These are phyloP conservation scores for Botrytis byssoidea DNA, from an alignment of 2,329 filamentous ascomycete species.

Conservation along the genomic window DNA sequence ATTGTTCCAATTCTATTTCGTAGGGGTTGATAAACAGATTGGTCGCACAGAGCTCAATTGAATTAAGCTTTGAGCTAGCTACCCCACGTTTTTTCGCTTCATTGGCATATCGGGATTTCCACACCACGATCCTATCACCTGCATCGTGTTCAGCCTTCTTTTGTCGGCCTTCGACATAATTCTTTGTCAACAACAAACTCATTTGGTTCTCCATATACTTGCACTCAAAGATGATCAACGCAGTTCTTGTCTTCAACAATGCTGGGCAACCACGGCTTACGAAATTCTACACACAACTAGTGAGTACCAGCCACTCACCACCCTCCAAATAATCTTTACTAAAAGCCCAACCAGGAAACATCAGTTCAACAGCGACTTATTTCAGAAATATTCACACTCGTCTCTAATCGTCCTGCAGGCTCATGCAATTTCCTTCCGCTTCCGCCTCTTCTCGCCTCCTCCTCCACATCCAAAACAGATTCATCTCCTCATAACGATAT, in stretches of 20 bases:
- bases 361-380: constrained; percentile 96
- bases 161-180: constrained; percentile 4
- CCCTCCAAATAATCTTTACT: constrained; percentile 16
- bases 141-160: constrained; percentile 13
- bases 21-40: neutral
- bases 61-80: constrained; percentile 19
- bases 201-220: neutral
- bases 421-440: constrained; percentile 96
- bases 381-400: constrained; percentile 94
- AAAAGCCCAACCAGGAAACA: constrained; percentile 67
- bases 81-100: constrained; percentile 27
- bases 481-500: constrained; percentile 74
- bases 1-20: neutral
- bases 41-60: neutral
- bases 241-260: constrained; percentile 98
- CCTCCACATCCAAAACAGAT: constrained; percentile 67
- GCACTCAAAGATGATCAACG: constrained; percentile 79
- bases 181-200: constrained; percentile 12
- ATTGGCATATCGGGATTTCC: neutral
- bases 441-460: constrained; percentile 61
- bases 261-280: constrained; percentile 93
- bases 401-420: constrained; percentile 84
- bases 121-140: neutral
- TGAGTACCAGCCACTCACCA: constrained; percentile 43
- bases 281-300: constrained; percentile 98